Percentiles rank a stretch among this genome's conserved stretches.
phyloP scores from a whole-genome alignment of 2,329 filamentous ascomycete genomes.

The Colletotrichum lentis region DNA sequence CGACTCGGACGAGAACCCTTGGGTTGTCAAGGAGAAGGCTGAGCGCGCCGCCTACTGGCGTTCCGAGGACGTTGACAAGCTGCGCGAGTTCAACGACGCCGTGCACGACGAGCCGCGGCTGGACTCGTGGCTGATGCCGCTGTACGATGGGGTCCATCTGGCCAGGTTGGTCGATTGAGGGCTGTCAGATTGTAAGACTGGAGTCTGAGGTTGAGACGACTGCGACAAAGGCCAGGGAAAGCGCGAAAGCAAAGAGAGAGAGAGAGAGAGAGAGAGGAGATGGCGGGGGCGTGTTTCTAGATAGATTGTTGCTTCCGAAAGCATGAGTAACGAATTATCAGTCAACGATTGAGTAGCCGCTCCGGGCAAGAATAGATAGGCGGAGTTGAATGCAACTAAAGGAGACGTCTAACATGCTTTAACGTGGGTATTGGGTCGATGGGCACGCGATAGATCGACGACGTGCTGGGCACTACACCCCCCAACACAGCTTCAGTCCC shows the following conservation, averaged over 20 bases:
- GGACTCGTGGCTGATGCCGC: slow-evolving; percentile 52
- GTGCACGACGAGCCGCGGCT: slow-evolving; percentile 46
- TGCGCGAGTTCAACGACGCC: slow-evolving; percentile 40
- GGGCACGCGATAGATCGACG: too few species aligned
- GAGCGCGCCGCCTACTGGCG: slow-evolving; percentile 38
- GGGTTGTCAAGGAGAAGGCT: slow-evolving; percentile 30
- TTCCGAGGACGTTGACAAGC: slow-evolving; percentile 37
- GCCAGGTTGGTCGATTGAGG: slow-evolving; percentile 49
- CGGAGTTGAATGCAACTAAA: not conserved
- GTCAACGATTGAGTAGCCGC: not conserved
- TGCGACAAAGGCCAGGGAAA: not conserved
- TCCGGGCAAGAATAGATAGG: not conserved
- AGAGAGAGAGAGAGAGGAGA: not conserved
- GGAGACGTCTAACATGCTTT: too few species aligned
- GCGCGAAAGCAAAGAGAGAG: not conserved
- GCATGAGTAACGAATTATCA: not conserved
- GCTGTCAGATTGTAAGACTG: not conserved
- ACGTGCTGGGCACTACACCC: not conserved
- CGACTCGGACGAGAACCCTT: slow-evolving; percentile 38
- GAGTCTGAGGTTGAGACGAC: too few species aligned
- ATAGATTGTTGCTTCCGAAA: not conserved
- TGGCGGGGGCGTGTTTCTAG: not conserved
- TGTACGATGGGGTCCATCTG: slow-evolving; percentile 55
- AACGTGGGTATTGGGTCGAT: too few species aligned
- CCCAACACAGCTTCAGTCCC: not conserved